phyloP scores from a whole-genome alignment of 2,329 filamentous ascomycete genomes.

The Pseudocercospora crystallina region DNA sequence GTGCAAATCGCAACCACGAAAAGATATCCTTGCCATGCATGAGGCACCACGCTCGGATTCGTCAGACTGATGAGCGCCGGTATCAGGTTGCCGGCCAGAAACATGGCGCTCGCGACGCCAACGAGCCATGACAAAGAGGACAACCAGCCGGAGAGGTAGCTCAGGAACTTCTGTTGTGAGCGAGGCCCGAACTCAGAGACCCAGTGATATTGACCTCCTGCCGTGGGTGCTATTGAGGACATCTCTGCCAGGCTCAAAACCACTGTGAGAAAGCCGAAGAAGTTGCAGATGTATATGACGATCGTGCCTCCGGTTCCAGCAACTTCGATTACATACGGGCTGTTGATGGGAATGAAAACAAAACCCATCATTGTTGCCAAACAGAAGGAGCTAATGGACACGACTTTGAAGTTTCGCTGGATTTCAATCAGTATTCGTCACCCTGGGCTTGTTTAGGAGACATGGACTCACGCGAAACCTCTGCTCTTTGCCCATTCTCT shows the following conservation, averaged over 20 bases:
- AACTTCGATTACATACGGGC: constrained; percentile 21
- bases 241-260: constrained; percentile 10
- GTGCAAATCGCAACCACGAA: constrained; percentile 11
- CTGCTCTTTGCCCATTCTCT: constrained; percentile 23
- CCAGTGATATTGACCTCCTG: constrained; percentile 49
- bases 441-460: too few relatives aligned
- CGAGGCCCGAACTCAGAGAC: constrained; percentile 37
- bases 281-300: constrained; percentile 4
- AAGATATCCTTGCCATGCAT: constrained; percentile 19
- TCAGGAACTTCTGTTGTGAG: constrained; percentile 27
- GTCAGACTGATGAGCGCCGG: constrained; percentile 4
- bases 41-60: constrained; percentile 5
- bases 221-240: constrained; percentile 31
- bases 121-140: constrained; percentile 52
- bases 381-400: constrained; percentile 11
- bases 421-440: too few relatives aligned
- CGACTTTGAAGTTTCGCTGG: constrained; percentile 10
- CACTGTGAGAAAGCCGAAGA: constrained; percentile 4
- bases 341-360: constrained; percentile 3
- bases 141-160: constrained; percentile 45
- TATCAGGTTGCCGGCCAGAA: constrained; percentile 34
- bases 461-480: constrained; percentile 3
- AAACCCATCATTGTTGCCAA: constrained; percentile 5
- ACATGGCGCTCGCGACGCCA: constrained; percentile 47
- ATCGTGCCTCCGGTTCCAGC: constrained; percentile 6